These are phyloP conservation scores for Botrytis sinoallii DNA, from an alignment of 2,329 filamentous ascomycete species.

Conservation along the genomic window DNA sequence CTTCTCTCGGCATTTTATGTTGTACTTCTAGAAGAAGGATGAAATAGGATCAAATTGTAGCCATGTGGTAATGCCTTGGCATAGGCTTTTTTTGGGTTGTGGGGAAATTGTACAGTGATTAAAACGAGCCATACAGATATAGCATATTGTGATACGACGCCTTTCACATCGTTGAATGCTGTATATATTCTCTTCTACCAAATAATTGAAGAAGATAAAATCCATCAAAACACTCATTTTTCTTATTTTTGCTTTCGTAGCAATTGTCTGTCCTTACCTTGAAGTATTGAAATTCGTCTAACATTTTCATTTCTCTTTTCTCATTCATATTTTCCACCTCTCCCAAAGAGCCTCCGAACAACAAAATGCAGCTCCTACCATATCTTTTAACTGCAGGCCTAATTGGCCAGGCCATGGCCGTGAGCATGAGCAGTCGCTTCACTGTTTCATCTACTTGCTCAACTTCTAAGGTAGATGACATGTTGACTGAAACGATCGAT, in stretches of 20 bases:
- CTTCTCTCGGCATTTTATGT: neutral
- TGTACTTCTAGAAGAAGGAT: neutral
- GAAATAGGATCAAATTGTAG: slow-evolving; percentile 5
- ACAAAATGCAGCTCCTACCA: slow-evolving; percentile 10
- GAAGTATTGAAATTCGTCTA: neutral
- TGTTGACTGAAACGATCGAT: slow-evolving; percentile 16
- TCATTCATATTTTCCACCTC: neutral
- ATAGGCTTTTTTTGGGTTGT: neutral
- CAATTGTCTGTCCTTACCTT: slow-evolving; percentile 14
- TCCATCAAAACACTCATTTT: neutral
- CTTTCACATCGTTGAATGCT: neutral
- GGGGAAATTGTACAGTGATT: slow-evolving; percentile 8
- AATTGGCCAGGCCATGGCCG: neutral
- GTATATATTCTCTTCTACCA: slow-evolving; percentile 3
- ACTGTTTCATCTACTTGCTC: slow-evolving; percentile 15
- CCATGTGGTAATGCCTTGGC: neutral
- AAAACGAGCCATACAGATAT: neutral
- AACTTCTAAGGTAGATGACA: slow-evolving; percentile 10
- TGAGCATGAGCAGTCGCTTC: slow-evolving; percentile 17
- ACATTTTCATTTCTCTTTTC: neutral
- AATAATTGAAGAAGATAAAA: neutral
- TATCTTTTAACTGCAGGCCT: neutral
- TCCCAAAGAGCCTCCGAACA: neutral
- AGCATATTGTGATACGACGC: neutral
- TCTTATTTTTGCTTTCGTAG: neutral